Conservation (phyloP, 169 alveolate species). For the Theileria sp. region DNA sequence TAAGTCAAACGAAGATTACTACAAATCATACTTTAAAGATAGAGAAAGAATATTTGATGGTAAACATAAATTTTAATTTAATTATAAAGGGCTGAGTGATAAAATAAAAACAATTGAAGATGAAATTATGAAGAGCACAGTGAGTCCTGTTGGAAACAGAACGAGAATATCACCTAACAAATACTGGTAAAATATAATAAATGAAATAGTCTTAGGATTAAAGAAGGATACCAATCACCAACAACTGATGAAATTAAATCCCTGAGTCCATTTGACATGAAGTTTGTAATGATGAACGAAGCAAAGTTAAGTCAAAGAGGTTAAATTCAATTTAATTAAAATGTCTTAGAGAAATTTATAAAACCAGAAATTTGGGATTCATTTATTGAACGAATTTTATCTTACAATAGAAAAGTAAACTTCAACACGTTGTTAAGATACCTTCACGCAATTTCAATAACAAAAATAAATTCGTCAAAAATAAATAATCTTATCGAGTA, state of each 20-base stretch:
- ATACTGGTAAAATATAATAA: slow-evolving; percentile 44
- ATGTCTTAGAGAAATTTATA: neutral
- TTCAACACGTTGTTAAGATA: slow-evolving; percentile 68
- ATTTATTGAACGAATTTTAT: slow-evolving; percentile 49
- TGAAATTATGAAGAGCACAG: slow-evolving; percentile 15
- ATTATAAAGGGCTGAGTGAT: slow-evolving; percentile 1
- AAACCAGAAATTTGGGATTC: slow-evolving; percentile 44
- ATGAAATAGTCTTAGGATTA: slow-evolving; percentile 23
- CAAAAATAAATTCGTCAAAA: slow-evolving; percentile 17
- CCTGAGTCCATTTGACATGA: slow-evolving; percentile 45
- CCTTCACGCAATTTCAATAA: slow-evolving; percentile 68
- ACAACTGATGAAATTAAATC: slow-evolving; percentile 23
- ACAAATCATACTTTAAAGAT: slow-evolving; percentile 47
- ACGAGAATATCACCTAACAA: slow-evolving; percentile 44
- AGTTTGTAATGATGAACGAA: slow-evolving; percentile 66
- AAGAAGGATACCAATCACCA: slow-evolving; percentile 50
- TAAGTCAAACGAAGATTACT: slow-evolving; percentile 60
- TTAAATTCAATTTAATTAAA: neutral
- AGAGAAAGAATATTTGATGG: slow-evolving; percentile 58
- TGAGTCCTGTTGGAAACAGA: neutral
- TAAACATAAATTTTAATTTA: neutral
- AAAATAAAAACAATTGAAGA: slow-evolving; percentile 16
- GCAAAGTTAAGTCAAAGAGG: slow-evolving; percentile 13
- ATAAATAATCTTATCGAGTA: slow-evolving; percentile 58
- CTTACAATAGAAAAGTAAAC: slow-evolving; percentile 48